These are phyloP conservation scores for Vanrija humicola DNA, from an alignment of 1,284 basidiomycete species.

Conservation along the genomic window DNA sequence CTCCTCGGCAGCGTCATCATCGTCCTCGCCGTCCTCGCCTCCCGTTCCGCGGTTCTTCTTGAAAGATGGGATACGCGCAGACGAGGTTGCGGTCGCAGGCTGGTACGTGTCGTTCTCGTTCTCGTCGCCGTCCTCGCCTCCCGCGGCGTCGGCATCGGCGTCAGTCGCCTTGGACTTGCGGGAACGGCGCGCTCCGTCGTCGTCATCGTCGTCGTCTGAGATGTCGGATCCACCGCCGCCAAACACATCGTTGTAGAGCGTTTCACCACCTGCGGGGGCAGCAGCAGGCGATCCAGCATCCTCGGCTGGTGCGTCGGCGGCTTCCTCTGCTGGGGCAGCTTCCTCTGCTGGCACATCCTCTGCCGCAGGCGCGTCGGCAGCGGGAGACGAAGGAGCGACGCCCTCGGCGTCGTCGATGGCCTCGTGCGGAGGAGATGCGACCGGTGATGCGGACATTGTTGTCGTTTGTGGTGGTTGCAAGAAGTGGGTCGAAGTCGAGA, in stretches of 20 bases:
- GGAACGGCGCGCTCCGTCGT: constrained; percentile 26
- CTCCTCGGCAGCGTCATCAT: constrained; percentile 51
- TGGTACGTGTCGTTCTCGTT: constrained; percentile 63
- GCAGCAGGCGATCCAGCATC: constrained; percentile 6
- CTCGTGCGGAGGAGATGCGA: no score
- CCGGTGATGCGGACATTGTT: constrained; percentile 10
- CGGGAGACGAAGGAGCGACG: not conserved
- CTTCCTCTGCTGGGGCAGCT: no score
- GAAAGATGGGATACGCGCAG: constrained; percentile 44
- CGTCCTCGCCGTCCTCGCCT: constrained; percentile 45
- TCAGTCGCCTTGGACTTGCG: constrained; percentile 1
- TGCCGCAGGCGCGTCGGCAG: not conserved
- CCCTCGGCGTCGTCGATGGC: no score
- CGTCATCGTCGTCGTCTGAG: constrained; percentile 65
- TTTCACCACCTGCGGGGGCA: not conserved
- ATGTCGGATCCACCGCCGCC: constrained; percentile 63
- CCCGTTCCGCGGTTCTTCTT: constrained; percentile 50
- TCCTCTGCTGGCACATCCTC: constrained; percentile 6
- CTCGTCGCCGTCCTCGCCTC: constrained; percentile 34
- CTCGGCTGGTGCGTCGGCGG: not conserved
- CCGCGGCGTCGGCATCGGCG: constrained; percentile 6
- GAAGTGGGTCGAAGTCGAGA: not conserved
- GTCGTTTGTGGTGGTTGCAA: not conserved
- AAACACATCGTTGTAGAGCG: constrained; percentile 54
- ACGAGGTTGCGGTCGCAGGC: constrained; percentile 53